phyloP scores from a whole-genome alignment of 2,329 filamentous ascomycete genomes.

The Talaromyces piceae region DNA sequence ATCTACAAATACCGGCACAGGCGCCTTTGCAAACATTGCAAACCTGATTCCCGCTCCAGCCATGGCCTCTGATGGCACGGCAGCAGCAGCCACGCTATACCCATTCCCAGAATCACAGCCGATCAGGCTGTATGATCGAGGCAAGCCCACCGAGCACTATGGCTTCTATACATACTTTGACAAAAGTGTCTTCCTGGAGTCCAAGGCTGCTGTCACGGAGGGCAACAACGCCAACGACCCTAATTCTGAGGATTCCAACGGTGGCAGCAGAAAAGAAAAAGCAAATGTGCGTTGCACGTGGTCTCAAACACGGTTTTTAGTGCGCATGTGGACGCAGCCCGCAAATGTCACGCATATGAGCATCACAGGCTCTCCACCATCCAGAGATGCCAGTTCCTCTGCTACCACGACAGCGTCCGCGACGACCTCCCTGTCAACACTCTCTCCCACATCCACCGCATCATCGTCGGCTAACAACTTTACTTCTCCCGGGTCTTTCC shows the following conservation, averaged over 20 bases:
- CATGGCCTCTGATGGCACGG: conserved; percentile 61
- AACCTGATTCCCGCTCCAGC: conserved; percentile 57
- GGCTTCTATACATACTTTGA: conserved; percentile 91
- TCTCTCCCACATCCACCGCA: background rate
- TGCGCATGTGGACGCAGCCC: conserved; percentile 56
- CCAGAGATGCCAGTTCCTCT: conserved; percentile 5
- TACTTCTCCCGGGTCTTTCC: conserved; percentile 50
- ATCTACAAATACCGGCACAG: background rate
- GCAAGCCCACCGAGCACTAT: conserved; percentile 74
- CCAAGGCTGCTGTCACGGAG: conserved; percentile 38
- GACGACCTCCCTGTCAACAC: conserved; percentile 9
- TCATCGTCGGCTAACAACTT: conserved; percentile 38
- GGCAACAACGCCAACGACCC: conserved; percentile 34
- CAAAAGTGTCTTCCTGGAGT: conserved; percentile 74
- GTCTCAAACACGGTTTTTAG: conserved; percentile 53
- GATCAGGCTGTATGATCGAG: conserved; percentile 76
- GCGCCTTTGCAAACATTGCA: background rate
- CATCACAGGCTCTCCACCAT: conserved; percentile 15
- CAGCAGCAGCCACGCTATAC: conserved; percentile 63
- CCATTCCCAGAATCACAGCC: conserved; percentile 65
- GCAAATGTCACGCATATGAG: conserved; percentile 21
- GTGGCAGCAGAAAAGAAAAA: conserved; percentile 41
- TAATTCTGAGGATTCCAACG: conserved; percentile 41
- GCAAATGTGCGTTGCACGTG: conserved; percentile 50
- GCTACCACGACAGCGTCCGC: conserved; percentile 15